Conservation (phyloP, 768 basidiomycete species). For the Tulasnella sp. region DNA sequence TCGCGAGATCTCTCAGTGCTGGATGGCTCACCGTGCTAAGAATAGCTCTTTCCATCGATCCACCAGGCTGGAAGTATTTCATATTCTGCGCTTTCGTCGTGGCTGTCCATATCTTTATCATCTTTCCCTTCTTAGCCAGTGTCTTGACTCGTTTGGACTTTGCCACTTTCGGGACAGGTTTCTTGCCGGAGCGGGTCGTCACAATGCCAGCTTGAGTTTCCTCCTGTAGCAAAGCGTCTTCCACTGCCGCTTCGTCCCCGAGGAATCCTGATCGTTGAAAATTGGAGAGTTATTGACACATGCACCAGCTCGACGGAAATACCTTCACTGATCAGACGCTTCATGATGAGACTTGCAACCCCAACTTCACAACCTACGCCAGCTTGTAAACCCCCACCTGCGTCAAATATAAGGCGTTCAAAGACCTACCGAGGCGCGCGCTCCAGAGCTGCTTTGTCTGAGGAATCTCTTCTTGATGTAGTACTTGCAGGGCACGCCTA, state of each 20-base stretch:
- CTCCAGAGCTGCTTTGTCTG: background rate
- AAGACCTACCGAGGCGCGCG: background rate
- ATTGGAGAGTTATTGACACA: background rate
- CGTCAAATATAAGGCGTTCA: background rate
- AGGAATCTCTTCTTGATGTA: background rate
- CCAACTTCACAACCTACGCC: background rate
- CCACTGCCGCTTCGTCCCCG: background rate
- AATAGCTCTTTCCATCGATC: constrained; percentile 1
- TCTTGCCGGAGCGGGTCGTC: constrained; percentile 1
- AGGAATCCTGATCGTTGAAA: constrained; percentile 15
- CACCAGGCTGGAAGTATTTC: constrained; percentile 18
- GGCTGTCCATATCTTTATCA: constrained; percentile 3
- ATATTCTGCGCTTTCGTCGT: background rate
- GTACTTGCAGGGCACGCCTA: constrained; percentile 5
- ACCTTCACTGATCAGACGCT: constrained; percentile 16
- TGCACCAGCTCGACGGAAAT: background rate
- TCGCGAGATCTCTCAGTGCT: background rate
- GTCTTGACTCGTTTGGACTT: constrained; percentile 4
- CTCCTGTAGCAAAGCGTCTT: background rate
- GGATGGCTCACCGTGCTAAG: background rate
- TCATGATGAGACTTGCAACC: constrained; percentile 16
- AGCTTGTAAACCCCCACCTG: too few species aligned
- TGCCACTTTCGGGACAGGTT: background rate
- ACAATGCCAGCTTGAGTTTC: background rate
- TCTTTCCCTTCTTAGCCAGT: constrained; percentile 2